Conservation (phyloP, 1,139 yeast genomes). For the Debaryomyces coudertii region DNA sequence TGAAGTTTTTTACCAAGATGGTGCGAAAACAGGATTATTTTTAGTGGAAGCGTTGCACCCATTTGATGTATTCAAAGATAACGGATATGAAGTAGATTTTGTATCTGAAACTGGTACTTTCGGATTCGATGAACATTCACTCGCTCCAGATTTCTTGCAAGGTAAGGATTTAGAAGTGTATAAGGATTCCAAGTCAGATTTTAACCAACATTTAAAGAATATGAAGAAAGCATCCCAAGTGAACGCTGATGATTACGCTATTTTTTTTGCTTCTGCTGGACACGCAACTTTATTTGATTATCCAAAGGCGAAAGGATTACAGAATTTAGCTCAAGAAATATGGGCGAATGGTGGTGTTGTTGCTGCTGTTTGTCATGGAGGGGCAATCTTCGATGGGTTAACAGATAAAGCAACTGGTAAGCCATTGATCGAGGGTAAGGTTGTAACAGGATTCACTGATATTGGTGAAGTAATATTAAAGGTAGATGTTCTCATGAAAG, state of each 20-base stretch:
- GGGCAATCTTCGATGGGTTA: constrained; percentile 53
- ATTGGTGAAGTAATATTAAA: constrained; percentile 52
- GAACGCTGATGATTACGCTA: constrained; percentile 48
- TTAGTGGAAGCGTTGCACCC: constrained; percentile 62
- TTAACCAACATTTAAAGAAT: constrained; percentile 34
- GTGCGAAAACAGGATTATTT: constrained; percentile 58
- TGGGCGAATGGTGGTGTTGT: constrained; percentile 57
- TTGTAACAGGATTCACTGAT: constrained; percentile 63
- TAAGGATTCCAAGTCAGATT: constrained; percentile 41
- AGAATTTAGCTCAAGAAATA: constrained; percentile 46
- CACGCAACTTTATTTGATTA: constrained; percentile 64
- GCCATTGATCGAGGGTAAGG: constrained; percentile 51
- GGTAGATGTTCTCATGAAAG: constrained; percentile 36
- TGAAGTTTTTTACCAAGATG: constrained; percentile 56
- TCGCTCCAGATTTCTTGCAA: constrained; percentile 37
- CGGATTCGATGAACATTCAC: constrained; percentile 59
- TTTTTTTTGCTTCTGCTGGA: constrained; percentile 66
- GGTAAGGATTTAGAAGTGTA: constrained; percentile 45
- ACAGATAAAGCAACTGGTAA: constrained; percentile 45
- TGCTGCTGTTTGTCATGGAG: constrained; percentile 72
- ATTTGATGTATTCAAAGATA: constrained; percentile 44
- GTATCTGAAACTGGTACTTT: constrained; percentile 59
- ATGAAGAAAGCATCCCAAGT: constrained; percentile 48
- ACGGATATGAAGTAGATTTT: constrained; percentile 54
- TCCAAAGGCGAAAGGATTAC: constrained; percentile 52